phyloP scores from a whole-genome alignment of 2,329 filamentous ascomycete genomes.

The Cercospora sp. region DNA sequence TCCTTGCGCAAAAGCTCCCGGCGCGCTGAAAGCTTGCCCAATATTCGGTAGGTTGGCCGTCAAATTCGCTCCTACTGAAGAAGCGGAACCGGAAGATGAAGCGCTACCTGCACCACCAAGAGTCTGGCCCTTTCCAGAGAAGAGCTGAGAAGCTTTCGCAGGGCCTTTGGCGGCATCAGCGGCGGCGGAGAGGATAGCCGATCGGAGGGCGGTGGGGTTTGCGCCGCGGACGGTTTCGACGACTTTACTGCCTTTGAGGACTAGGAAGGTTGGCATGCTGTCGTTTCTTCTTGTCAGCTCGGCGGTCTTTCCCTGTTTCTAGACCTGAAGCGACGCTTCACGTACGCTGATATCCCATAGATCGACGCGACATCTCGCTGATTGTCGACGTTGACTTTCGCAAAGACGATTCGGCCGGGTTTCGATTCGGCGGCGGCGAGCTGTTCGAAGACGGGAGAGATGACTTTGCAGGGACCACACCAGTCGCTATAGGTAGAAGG shows the following conservation, averaged over 20 bases:
- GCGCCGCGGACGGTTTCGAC: conserved; percentile 51
- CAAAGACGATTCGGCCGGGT: conserved; percentile 51
- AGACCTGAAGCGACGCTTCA: not conserved
- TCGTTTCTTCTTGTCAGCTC: not conserved
- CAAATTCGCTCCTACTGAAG: conserved; percentile 4
- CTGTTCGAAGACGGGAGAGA: conserved; percentile 54
- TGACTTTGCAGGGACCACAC: conserved; percentile 59
- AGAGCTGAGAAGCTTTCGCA: conserved; percentile 37
- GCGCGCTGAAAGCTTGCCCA: conserved; percentile 31
- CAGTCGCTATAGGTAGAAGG: conserved; percentile 38
- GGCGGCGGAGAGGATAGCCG: conserved; percentile 48
- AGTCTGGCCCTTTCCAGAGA: conserved; percentile 47
- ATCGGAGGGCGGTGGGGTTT: conserved; percentile 50
- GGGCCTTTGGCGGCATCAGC: conserved; percentile 43
- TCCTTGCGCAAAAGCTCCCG: conserved; percentile 36
- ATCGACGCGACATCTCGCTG: conserved; percentile 52
- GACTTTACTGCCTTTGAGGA: conserved; percentile 47
- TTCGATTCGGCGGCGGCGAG: conserved; percentile 53
- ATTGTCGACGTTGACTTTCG: conserved; percentile 58
- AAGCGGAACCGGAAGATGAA: not conserved
- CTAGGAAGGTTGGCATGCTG: conserved; percentile 52
- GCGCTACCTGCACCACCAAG: conserved; percentile 28
- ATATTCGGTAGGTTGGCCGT: conserved; percentile 23
- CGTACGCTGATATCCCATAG: conserved; percentile 50
- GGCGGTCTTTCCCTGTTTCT: too few relatives aligned